Conservation (phyloP, 345 rosid species). For the Sapria himalayana region DNA sequence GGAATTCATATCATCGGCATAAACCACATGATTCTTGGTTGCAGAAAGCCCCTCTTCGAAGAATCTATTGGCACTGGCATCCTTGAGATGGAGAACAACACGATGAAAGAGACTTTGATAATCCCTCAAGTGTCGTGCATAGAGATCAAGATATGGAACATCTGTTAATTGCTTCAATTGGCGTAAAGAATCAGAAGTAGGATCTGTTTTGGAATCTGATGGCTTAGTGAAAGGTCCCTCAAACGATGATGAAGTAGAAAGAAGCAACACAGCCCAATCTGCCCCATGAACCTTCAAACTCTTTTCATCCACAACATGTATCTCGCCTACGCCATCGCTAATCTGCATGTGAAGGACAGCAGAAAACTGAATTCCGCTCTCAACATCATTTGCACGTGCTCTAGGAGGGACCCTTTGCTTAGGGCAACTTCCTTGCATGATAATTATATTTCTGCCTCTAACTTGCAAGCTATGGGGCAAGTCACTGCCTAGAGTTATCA, state of each 20-base stretch:
- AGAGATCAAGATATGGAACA: constrained; percentile 43
- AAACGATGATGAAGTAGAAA: constrained; percentile 57
- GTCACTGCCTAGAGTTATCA: constrained; percentile 37
- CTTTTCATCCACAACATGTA: constrained; percentile 27
- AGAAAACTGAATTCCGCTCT: constrained; percentile 48
- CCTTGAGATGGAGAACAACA: constrained; percentile 40
- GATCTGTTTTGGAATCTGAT: constrained; percentile 43
- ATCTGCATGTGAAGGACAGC: constrained; percentile 44
- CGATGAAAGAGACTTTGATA: constrained; percentile 66
- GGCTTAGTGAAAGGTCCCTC: constrained; percentile 67
- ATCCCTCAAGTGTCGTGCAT: constrained; percentile 41
- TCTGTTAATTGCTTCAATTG: constrained; percentile 23
- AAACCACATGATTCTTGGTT: constrained; percentile 6
- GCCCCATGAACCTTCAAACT: constrained; percentile 54
- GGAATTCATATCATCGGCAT: constrained; percentile 6
- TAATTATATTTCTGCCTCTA: constrained; percentile 28
- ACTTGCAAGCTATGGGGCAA: constrained; percentile 31
- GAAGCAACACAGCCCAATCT: constrained; percentile 50
- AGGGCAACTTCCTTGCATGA: constrained; percentile 56
- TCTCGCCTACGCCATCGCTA: constrained; percentile 27
- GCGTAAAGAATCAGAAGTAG: constrained; percentile 22
- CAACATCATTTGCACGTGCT: constrained; percentile 15
- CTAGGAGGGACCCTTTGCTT: constrained; percentile 40
- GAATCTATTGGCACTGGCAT: constrained; percentile 18
- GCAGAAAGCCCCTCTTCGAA: constrained; percentile 4